Percentiles rank a stretch among this genome's conserved stretches.
phyloP scores from a whole-genome alignment of 139 green algal species.

The Coelastrella sp. region DNA sequence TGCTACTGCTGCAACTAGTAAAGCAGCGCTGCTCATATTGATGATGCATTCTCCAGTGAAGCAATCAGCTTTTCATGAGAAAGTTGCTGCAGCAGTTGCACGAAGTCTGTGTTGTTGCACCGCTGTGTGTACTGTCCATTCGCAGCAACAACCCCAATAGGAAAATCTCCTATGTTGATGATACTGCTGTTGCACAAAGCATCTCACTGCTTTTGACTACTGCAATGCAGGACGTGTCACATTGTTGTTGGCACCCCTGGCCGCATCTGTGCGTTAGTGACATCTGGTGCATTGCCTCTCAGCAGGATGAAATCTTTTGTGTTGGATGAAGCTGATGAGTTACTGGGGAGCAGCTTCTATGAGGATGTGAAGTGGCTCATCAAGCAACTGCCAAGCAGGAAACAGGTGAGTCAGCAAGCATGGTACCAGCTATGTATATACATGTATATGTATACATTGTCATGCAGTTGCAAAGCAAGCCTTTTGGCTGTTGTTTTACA shows the following conservation, averaged over 20 bases:
- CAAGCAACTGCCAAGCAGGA: slow-evolving; percentile 63
- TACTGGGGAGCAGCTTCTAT: slow-evolving; percentile 73
- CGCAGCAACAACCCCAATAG: not conserved
- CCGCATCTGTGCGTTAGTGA: slow-evolving; percentile 71
- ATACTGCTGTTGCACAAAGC: not conserved
- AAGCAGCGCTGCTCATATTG: no score
- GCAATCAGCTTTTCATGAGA: no score
- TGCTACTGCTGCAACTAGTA: not conserved
- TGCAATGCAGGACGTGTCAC: slow-evolving; percentile 63
- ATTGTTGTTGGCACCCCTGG: slow-evolving; percentile 86
- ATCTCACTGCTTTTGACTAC: not conserved
- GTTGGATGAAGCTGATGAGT: slow-evolving; percentile 86
- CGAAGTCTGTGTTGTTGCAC: no score
- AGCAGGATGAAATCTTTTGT: slow-evolving; percentile 63
- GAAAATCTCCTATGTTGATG: not conserved
- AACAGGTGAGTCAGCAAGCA: slow-evolving; percentile 59
- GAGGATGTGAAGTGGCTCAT: slow-evolving; percentile 60
- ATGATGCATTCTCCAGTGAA: no score
- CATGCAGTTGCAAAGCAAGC: no score
- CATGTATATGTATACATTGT: not conserved
- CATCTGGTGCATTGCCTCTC: slow-evolving; percentile 24
- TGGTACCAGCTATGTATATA: not conserved
- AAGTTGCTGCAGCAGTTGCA: no score
- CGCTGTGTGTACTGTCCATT: no score
- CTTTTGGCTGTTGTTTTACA: no score